Percentiles rank a stretch among this genome's conserved stretches.
phyloP scores from a whole-genome alignment of 352 stramenopile species.

The Phytopythium cucurbitacearum region DNA sequence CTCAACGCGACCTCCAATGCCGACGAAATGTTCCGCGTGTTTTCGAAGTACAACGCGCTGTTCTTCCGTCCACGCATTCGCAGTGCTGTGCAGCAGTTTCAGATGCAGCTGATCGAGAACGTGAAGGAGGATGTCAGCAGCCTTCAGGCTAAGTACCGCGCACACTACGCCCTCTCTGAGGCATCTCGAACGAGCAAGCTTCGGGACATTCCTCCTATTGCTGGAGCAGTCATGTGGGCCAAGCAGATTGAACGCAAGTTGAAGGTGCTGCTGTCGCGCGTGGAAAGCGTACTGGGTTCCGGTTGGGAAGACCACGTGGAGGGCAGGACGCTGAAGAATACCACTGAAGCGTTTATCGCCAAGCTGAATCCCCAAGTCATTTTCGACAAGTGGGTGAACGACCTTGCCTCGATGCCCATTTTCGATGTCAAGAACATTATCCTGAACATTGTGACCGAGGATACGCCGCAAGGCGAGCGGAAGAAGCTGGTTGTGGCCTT shows the following conservation, averaged over 20 bases:
- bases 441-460: conserved; percentile 85
- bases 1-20: conserved; percentile 89
- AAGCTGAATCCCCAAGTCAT: conserved; percentile 90
- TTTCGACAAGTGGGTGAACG: conserved; percentile 94
- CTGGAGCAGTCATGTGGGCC: conserved; percentile 98
- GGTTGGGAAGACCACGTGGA: conserved; percentile 98
- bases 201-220: conserved; percentile 96
- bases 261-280: conserved; percentile 93
- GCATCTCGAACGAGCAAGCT: conserved; percentile 93
- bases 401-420: conserved; percentile 86
- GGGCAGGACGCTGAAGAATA: conserved; percentile 94
- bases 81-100: conserved; percentile 97
- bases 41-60: conserved; percentile 98
- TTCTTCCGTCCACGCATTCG: conserved; percentile 95
- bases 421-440: conserved; percentile 92
- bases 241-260: conserved; percentile 99
- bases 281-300: conserved; percentile 95
- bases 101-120: conserved; percentile 98
- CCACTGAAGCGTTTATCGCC: conserved; percentile 80
- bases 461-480: conserved; percentile 59
- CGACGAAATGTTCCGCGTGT: conserved; percentile 96
- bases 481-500: conserved; percentile 90
- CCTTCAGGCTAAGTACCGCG: conserved; percentile 94
- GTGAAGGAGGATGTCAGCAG: conserved; percentile 96
- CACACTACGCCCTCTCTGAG: conserved; percentile 96